Percentiles rank a stretch among this genome's conserved stretches.
Evolutionary conservation across 1,284 basidiomycete genomes (phyloP).

Genomic region (Apiotrichum gamsii): DNA sequence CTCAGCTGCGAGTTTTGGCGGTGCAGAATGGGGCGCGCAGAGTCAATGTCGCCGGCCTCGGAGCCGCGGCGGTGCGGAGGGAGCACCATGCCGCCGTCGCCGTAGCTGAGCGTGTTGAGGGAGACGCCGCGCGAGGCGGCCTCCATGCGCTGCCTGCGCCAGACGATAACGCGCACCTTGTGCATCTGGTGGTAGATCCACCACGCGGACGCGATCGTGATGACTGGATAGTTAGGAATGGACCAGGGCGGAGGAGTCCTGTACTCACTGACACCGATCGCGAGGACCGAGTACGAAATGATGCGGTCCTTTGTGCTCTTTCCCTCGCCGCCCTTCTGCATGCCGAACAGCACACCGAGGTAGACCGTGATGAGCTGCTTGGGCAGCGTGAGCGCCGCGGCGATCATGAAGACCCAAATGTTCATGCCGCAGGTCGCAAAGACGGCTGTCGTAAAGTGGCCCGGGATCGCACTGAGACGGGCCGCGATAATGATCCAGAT

Average conservation of each 20-base stretch:
- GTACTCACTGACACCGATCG: conserved; percentile 52
- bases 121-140: conserved; percentile 7
- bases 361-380: conserved; percentile 72
- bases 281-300: conserved; percentile 60
- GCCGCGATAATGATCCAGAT: conserved; percentile 68
- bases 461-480: conserved; percentile 72
- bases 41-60: neutral
- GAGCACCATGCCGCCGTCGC: too few species aligned
- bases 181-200: conserved; percentile 74
- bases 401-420: conserved; percentile 61
- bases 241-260: neutral
- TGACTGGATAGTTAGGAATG: conserved; percentile 41
- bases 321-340: conserved; percentile 23
- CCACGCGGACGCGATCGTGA: conserved; percentile 75
- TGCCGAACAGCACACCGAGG: conserved; percentile 58
- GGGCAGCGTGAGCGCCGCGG: conserved; percentile 67
- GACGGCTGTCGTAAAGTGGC: conserved; percentile 54
- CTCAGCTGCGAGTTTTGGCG: neutral
- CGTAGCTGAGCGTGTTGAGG: conserved; percentile 5
- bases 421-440: conserved; percentile 74
- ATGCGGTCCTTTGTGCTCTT: conserved; percentile 47
- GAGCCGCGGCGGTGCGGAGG: neutral
- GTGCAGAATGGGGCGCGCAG: neutral
- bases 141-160: conserved; percentile 58
- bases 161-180: conserved; percentile 63